phyloP scores from a whole-genome alignment of 257 asterid species.

The Nicotiana obtusifolia region DNA sequence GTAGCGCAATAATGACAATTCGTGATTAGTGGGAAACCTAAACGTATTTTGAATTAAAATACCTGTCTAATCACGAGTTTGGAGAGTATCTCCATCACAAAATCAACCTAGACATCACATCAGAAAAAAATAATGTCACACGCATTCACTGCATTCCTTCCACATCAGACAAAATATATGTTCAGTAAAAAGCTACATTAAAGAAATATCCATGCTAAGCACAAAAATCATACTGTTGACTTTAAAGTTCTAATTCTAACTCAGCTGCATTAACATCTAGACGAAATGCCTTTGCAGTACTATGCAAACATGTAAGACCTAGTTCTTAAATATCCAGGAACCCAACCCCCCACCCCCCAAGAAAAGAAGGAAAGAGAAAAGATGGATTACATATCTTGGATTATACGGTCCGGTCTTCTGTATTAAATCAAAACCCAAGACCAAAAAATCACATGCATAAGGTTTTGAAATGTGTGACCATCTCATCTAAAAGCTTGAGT shows the following conservation, averaged over 20 bases:
- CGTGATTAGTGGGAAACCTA: background rate
- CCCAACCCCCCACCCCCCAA: background rate
- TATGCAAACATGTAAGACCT: background rate
- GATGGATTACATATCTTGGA: background rate
- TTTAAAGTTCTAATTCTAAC: background rate
- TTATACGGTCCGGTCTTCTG: background rate
- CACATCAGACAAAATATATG: background rate
- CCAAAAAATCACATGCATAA: background rate
- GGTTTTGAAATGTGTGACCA: background rate
- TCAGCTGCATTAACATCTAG: slow-evolving; percentile 3
- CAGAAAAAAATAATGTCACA: slow-evolving; percentile 14
- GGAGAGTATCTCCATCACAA: slow-evolving; percentile 85
- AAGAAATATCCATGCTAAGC: background rate
- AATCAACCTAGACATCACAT: slow-evolving; percentile 57
- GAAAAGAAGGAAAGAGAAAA: background rate
- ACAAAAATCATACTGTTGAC: background rate
- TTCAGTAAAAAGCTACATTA: background rate
- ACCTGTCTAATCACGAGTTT: slow-evolving; percentile 87
- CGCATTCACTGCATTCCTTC: background rate
- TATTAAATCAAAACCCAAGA: background rate
- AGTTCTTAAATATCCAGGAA: background rate
- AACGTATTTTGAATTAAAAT: background rate
- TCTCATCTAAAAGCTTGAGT: slow-evolving; percentile 3
- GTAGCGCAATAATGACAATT: background rate
- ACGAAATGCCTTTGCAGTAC: background rate